phyloP scores from a whole-genome alignment of 2,329 filamentous ascomycete genomes.

The Colletotrichum echinochloae region DNA sequence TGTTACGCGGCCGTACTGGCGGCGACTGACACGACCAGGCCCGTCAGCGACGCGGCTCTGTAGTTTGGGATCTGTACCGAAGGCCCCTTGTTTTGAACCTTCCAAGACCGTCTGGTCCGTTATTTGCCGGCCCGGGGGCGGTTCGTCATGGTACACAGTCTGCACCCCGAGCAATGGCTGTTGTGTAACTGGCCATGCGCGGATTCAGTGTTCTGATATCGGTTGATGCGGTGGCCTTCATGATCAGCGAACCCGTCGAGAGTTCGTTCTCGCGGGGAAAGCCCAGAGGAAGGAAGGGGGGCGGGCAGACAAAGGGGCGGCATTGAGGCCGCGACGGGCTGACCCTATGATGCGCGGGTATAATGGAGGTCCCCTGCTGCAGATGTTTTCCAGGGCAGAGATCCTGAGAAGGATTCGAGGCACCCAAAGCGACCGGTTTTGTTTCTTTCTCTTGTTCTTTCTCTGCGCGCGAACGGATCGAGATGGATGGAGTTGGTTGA shows the following conservation, averaged over 20 bases:
- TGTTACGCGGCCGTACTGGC: background rate
- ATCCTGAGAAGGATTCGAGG: background rate
- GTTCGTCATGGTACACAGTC: background rate
- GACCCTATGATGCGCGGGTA: constrained; percentile 1
- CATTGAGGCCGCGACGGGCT: background rate
- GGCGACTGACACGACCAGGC: background rate
- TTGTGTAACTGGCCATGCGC: constrained; percentile 10
- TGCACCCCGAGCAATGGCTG: constrained; percentile 4
- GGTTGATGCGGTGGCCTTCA: constrained; percentile 6
- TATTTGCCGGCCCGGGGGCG: background rate
- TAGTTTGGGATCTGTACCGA: background rate
- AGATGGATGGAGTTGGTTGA: background rate
- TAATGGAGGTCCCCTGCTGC: background rate
- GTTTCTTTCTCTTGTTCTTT: background rate
- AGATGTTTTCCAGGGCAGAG: background rate
- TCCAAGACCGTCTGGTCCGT: background rate
- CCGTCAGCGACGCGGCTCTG: background rate
- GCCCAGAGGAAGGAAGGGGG: background rate
- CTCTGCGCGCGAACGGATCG: constrained; percentile 12
- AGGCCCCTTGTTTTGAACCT: no score
- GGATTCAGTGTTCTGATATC: background rate
- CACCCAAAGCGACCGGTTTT: background rate
- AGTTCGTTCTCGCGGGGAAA: constrained; percentile 26
- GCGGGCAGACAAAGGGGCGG: background rate
- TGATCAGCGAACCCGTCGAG: constrained; percentile 24